phyloP scores from a whole-genome alignment of 140 eudicot genomes.

The Anethum foeniculum region DNA sequence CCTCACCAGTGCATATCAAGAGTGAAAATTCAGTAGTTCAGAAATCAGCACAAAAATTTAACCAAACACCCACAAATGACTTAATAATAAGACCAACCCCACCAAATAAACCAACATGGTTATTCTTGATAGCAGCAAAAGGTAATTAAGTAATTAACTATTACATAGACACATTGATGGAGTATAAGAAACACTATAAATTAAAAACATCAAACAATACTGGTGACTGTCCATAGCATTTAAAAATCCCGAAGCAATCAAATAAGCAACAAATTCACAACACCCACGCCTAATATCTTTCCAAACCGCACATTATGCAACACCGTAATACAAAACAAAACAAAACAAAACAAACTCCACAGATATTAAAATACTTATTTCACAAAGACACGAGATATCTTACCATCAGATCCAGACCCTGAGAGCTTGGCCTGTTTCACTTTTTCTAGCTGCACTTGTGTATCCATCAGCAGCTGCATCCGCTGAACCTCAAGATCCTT shows the following conservation, averaged over 20 bases:
- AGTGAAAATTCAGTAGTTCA: not conserved
- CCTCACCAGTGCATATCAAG: not conserved
- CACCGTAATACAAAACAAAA: not conserved
- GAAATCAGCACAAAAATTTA: not conserved
- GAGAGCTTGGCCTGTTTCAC: conserved; percentile 31
- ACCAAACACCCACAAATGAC: not conserved
- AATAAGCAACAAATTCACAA: not conserved
- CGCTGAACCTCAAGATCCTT: conserved; percentile 55
- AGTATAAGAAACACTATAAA: not conserved
- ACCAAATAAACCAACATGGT: not conserved
- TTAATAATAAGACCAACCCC: not conserved
- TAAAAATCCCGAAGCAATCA: not conserved
- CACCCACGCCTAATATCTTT: not conserved
- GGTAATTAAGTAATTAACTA: conserved; percentile 2
- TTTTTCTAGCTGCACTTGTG: conserved; percentile 50
- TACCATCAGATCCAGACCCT: conserved; percentile 44
- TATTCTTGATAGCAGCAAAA: not conserved
- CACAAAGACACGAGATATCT: not conserved
- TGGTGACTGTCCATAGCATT: not conserved
- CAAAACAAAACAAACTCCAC: not conserved
- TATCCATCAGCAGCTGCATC: conserved; percentile 51
- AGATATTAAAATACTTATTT: not conserved
- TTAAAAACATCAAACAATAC: not conserved
- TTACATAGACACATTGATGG: not conserved
- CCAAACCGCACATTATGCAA: not conserved